Evolutionary conservation across 108 stramenopile species (phyloP).

Genomic region (Aureococcus anophagefferens): DNA sequence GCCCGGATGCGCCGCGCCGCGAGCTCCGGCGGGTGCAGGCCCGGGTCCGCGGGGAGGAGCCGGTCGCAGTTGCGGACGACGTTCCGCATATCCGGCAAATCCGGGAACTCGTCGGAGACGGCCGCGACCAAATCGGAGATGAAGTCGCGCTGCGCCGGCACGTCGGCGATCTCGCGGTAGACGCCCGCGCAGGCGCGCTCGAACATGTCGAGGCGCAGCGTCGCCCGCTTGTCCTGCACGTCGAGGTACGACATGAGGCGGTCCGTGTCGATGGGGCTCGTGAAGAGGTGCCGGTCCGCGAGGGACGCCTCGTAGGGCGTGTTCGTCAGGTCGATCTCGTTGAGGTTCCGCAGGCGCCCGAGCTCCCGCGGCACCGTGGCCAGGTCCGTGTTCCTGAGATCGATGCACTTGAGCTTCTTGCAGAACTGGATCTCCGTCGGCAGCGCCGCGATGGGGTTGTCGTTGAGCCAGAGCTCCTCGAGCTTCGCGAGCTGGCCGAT

Average conservation of each 20-base stretch:
- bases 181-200: conserved; percentile 21
- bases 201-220: conserved; percentile 16
- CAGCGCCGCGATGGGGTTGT: conserved; percentile 20
- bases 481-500: conserved; percentile 19
- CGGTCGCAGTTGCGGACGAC: conserved; percentile 25
- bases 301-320: conserved; percentile 23
- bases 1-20: conserved; percentile 7
- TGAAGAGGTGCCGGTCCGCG: neutral
- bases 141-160: conserved; percentile 10
- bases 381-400: conserved; percentile 26
- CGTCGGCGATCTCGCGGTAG: conserved; percentile 25
- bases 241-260: conserved; percentile 19
- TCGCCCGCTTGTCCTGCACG: conserved; percentile 23
- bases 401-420: conserved; percentile 15
- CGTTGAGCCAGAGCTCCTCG: conserved; percentile 34
- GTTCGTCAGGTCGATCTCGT: conserved; percentile 23
- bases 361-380: conserved; percentile 25
- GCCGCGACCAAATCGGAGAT: conserved; percentile 16
- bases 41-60: conserved; percentile 19
- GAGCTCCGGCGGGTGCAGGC: neutral
- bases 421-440: conserved; percentile 27
- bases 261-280: conserved; percentile 12
- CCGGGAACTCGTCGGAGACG: conserved; percentile 19
- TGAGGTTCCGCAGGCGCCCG: conserved; percentile 18
- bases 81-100: conserved; percentile 22